Percentiles rank a stretch among this genome's conserved stretches.
Evolutionary conservation across 495 filamentous ascomycete species (phyloP).

Genomic region (Hypoxylon lienhwacheense): DNA sequence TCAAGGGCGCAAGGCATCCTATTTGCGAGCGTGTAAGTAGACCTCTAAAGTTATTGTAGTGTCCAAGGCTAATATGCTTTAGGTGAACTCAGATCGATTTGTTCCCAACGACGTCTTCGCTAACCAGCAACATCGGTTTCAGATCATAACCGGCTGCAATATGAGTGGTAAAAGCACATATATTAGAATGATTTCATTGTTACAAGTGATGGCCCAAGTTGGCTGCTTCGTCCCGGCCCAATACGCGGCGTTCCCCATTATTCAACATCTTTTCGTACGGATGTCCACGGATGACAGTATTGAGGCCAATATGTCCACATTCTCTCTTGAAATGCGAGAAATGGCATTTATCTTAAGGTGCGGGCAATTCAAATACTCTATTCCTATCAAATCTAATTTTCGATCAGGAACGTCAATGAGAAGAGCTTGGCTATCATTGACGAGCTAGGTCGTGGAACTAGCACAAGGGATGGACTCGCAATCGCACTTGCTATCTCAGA

Average conservation of each 20-base stretch:
- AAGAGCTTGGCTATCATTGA: constrained; percentile 84
- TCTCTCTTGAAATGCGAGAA: constrained; percentile 93
- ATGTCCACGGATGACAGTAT: constrained; percentile 85
- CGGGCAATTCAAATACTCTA: constrained; percentile 44
- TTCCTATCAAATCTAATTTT: constrained; percentile 29
- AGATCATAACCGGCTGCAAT: constrained; percentile 95
- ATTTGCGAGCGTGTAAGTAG: constrained; percentile 71
- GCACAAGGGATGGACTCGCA: constrained; percentile 81
- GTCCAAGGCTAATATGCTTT: constrained; percentile 7
- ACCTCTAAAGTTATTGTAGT: background rate
- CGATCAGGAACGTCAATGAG: constrained; percentile 64
- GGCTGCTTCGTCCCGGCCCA: constrained; percentile 88
- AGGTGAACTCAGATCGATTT: constrained; percentile 55
- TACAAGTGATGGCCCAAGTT: constrained; percentile 89
- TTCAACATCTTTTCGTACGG: constrained; percentile 82
- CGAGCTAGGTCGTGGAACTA: constrained; percentile 91
- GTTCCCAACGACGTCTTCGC: constrained; percentile 91
- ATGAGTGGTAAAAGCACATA: constrained; percentile 99
- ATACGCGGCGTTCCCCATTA: constrained; percentile 79
- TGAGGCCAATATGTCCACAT: constrained; percentile 89
- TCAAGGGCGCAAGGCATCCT: constrained; percentile 82
- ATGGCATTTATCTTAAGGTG: constrained; percentile 84
- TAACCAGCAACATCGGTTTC: constrained; percentile 73
- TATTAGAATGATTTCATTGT: constrained; percentile 81
- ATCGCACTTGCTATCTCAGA: constrained; percentile 90